Base-by-base conservation (phyloP, 306 rosid genomes). In the Benincasa hispida region DNA sequence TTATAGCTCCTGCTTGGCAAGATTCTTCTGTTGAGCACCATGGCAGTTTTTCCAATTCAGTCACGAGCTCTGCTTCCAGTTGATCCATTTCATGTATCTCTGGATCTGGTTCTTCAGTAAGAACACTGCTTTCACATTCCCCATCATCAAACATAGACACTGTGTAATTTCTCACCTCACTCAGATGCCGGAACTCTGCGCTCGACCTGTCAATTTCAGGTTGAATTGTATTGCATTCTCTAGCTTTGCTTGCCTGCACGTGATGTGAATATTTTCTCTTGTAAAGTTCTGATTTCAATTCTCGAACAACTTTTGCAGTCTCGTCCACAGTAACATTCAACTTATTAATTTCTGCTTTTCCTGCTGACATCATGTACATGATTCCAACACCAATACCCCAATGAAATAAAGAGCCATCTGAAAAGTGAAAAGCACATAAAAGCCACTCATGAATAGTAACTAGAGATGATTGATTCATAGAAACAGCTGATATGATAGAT, bases 51-150 rank as follows among this genome's bases (percentile, higher is more conserved):
- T 82, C 88, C 41, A 91, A 82, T 83, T 91, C 97, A 45, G 85
- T 80, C 57, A 86, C 92, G 41, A 91, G 92, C 80, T 91, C 97
- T 66, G 92, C 92, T 85, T 89, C 91, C 79, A 91, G 76, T 79
- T 85, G 87, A 85, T 86, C 88, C 85, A 89, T 88, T 80, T 85
- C 91, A 45, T 42, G 79, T 53, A 66, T 66, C 66, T 51, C 85
- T 8, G 77, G 78, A 48, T 80, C 87, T 55, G 84, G 87, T 58
- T 89, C 94, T 82, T 89, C 97, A 8, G 97, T 88, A 58, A 91
- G 86, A 79, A 80, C 87, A 81, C 97, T 88, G 82, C 92, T 89
- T 45, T 79, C 85, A 81, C 86, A 88, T 77, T 82, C 92, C 13
- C 84, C 87, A 75, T 83, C 82, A 50, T 82, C 89, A 67, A 76